Percentiles rank a stretch among this genome's conserved stretches.
Conservation (phyloP, 2,329 filamentous ascomycete genomes). For the Sporothrix pallida region DNA sequence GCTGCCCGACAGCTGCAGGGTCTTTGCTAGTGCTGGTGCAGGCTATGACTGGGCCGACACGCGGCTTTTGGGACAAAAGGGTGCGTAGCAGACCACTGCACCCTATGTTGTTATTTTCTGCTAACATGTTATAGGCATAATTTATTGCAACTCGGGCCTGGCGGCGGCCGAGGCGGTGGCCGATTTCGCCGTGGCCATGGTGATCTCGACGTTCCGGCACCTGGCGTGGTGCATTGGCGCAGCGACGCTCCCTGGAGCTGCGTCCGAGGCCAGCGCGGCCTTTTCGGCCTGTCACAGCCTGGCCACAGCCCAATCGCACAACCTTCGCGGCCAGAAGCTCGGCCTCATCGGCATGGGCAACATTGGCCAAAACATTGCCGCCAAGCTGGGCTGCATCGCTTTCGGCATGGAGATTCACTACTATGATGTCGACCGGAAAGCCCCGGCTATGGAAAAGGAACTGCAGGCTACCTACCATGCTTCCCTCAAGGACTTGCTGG, state of each 20-base stretch:
- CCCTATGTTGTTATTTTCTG: too few species aligned
- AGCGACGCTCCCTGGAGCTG: conserved; percentile 51
- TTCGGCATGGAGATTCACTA: conserved; percentile 73
- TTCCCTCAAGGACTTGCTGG: conserved; percentile 59
- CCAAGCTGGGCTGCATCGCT: conserved; percentile 49
- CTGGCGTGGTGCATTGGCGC: conserved; percentile 65
- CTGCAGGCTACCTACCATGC: conserved; percentile 57
- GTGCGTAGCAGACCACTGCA: conserved; percentile 46
- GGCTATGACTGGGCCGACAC: conserved; percentile 72
- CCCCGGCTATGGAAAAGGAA: conserved; percentile 49
- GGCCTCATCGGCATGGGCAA: conserved; percentile 74
- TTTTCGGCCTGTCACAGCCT: conserved; percentile 66
- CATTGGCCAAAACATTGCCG: conserved; percentile 67
- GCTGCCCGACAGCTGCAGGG: conserved; percentile 60
- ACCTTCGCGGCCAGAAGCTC: conserved; percentile 65
- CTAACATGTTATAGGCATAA: conserved; percentile 54
- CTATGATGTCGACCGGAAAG: conserved; percentile 62
- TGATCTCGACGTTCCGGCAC: conserved; percentile 71
- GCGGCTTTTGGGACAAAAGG: conserved; percentile 63
- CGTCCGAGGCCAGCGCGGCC: conserved; percentile 44
- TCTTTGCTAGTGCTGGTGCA: conserved; percentile 69
- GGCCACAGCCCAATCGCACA: conserved; percentile 65
- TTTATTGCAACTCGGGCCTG: conserved; percentile 75
- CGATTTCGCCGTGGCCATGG: conserved; percentile 71
- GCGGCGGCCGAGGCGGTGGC: conserved; percentile 75